Evolutionary conservation across 257 asterid genomes (phyloP), one percentile per base, ranked within the genome.

Genomic region (Fraxinus pennsylvanica): DNA sequence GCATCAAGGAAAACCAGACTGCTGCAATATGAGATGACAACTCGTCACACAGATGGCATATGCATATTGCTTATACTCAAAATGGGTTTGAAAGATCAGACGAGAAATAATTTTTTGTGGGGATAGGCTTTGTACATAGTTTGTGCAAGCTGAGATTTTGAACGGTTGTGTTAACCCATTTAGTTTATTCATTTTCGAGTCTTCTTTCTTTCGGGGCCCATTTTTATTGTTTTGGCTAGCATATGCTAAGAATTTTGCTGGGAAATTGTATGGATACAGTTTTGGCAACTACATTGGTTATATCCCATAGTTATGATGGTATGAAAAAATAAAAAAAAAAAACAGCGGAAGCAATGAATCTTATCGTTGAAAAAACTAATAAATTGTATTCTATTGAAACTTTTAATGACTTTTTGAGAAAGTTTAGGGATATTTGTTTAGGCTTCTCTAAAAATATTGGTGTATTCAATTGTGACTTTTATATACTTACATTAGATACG

Each of bases 1-100:
- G 76, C 81, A 67, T 61, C 91, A 68, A 47, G 91, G 92, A 29
- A 85, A 81, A 82, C 91, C 99, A 38, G 85, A 69, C n/a, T 94
- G 99, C 89, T 94, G 99, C 86, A 91, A 92, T 82, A 89, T 88
- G 92, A 91, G 95, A 86, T 94, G 90, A 94, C 84, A 17, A 68
- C 36, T 52, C 38, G 35, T 22, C 78, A 70, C 27, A 66, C 73
- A 66, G 41, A 33, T 74, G 54, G 72, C 47, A 17, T 6, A 35
- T 59, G 29, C 30, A 59, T 59, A 59, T n/a, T 19, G 29, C 25
- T 59, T 59, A 22, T 59, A 22, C 67, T 59, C 13, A 12, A 19
- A 59, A 59, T 47, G 19, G 19, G 65, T 35, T 19, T 17, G 8
- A 14, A 43, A 17, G 38, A 41, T 47, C 61, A 9, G 67, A 43